These are phyloP conservation scores for Phytophthora foliorum DNA, from an alignment of 352 stramenopile species.

Conservation along the genomic window DNA sequence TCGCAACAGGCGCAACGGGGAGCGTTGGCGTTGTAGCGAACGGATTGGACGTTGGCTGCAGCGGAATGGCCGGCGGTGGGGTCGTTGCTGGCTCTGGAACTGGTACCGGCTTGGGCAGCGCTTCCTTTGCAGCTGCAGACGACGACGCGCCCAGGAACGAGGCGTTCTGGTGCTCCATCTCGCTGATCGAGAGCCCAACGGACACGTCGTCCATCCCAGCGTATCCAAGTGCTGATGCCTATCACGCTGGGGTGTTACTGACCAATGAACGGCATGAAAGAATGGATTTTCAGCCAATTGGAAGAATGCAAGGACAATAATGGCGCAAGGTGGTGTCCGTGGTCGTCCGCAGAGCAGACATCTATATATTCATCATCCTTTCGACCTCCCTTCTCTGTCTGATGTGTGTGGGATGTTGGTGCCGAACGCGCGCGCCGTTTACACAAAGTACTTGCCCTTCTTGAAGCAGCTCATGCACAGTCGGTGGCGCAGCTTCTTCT, in stretches of 20 bases:
- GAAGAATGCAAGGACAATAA: slow-evolving; percentile 2
- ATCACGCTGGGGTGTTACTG: not conserved
- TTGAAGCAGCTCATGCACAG: slow-evolving; percentile 94
- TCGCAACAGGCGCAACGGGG: slow-evolving; percentile 14
- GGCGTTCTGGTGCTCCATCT: slow-evolving; percentile 45
- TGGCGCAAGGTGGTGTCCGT: not conserved
- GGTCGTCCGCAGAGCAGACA: slow-evolving; percentile 28
- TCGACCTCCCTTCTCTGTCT: slow-evolving; percentile 1
- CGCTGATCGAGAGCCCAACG: slow-evolving; percentile 39
- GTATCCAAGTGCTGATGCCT: slow-evolving; percentile 3
- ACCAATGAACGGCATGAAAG: slow-evolving; percentile 26
- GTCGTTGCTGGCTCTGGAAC: slow-evolving; percentile 3
- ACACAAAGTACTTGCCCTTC: slow-evolving; percentile 93
- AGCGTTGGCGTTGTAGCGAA: slow-evolving; percentile 9
- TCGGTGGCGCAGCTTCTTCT: slow-evolving; percentile 91
- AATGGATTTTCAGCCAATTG: slow-evolving; percentile 24
- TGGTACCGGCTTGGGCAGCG: slow-evolving; percentile 3
- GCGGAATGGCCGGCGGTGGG: not conserved
- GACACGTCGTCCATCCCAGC: slow-evolving; percentile 46
- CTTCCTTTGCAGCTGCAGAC: slow-evolving; percentile 1
- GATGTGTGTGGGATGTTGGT: slow-evolving; percentile 13
- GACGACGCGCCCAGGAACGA: slow-evolving; percentile 36
- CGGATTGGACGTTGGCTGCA: slow-evolving; percentile 6
- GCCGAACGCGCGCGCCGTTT: slow-evolving; percentile 22
- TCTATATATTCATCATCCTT: slow-evolving; percentile 47